phyloP scores from a whole-genome alignment of 805 yeast species.

The Helenozyma baotianmanensis region DNA sequence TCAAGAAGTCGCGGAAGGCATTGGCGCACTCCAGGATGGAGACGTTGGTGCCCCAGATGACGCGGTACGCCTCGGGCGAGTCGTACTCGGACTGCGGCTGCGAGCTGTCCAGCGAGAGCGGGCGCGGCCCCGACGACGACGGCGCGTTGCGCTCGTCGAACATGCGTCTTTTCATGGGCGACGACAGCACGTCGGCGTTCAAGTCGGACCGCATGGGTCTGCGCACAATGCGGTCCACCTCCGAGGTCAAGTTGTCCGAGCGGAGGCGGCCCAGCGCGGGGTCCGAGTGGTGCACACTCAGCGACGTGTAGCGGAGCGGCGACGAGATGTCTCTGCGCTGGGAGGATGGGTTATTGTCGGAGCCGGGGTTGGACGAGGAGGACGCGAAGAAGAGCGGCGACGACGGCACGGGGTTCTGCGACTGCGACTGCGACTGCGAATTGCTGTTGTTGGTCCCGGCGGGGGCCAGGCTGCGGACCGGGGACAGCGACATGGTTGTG shows the following conservation, averaged over 20 bases:
- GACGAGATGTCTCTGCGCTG: conserved; percentile 38
- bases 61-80: conserved; percentile 71
- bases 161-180: conserved; percentile 53
- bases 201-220: conserved; percentile 73
- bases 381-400: conserved; percentile 54
- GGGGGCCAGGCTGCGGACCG: conserved; percentile 14
- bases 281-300: conserved; percentile 33
- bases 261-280: conserved; percentile 32
- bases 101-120: conserved; percentile 23
- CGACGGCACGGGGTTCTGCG: conserved; percentile 44
- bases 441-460: conserved; percentile 13
- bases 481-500: conserved; percentile 19
- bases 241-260: conserved; percentile 42
- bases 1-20: conserved; percentile 74
- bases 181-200: conserved; percentile 67
- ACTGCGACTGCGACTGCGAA: conserved; percentile 34
- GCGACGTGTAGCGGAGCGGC: conserved; percentile 48
- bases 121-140: conserved; percentile 11
- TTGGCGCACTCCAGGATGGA: conserved; percentile 84
- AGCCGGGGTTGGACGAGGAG: conserved; percentile 40
- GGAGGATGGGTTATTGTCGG: conserved; percentile 25
- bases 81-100: conserved; percentile 25
- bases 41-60: conserved; percentile 98
- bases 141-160: conserved; percentile 38
- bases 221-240: conserved; percentile 40